Evolutionary conservation across 2,329 filamentous ascomycete genomes (phyloP).

Genomic region (Pezicula radicicola): DNA sequence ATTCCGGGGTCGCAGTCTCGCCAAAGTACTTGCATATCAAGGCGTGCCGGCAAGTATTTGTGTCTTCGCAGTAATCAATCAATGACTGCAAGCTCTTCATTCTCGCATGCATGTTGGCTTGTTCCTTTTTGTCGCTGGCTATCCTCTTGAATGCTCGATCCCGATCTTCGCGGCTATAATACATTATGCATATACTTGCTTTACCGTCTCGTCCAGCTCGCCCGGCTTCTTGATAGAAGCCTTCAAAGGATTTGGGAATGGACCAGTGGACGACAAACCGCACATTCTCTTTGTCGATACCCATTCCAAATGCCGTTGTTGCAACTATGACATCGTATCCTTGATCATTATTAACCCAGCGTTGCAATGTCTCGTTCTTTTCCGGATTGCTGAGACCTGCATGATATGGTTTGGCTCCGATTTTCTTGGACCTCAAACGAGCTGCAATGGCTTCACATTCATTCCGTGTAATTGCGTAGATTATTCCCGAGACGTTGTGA

Average conservation of each 20-base stretch:
- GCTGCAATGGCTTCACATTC: slow-evolving; percentile 72
- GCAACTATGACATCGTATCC: slow-evolving; percentile 92
- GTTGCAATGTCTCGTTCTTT: slow-evolving; percentile 67
- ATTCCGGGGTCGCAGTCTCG: slow-evolving; percentile 55
- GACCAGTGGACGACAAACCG: slow-evolving; percentile 96
- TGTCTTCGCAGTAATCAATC: slow-evolving; percentile 78
- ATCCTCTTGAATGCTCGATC: slow-evolving; percentile 65
- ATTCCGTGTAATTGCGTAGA: slow-evolving; percentile 72
- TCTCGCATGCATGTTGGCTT: slow-evolving; percentile 45
- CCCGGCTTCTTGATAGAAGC: slow-evolving; percentile 94
- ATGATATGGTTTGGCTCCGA: slow-evolving; percentile 73
- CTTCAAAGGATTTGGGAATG: slow-evolving; percentile 89
- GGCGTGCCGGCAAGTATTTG: slow-evolving; percentile 69
- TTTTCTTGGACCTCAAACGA: slow-evolving; percentile 62
- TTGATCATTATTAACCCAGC: slow-evolving; percentile 69
- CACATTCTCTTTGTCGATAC: slow-evolving; percentile 93
- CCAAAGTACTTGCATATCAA: slow-evolving; percentile 77
- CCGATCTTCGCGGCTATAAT: slow-evolving; percentile 85
- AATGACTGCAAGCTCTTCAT: slow-evolving; percentile 65
- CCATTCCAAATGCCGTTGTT: slow-evolving; percentile 96
- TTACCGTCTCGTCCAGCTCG: slow-evolving; percentile 88
- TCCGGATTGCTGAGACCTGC: slow-evolving; percentile 63
- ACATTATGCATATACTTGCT: slow-evolving; percentile 81
- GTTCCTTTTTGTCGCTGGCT: slow-evolving; percentile 42
- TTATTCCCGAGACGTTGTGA: slow-evolving; percentile 71